Conservation (phyloP, 1,284 basidiomycete species). For the Xanthoconium separans region DNA sequence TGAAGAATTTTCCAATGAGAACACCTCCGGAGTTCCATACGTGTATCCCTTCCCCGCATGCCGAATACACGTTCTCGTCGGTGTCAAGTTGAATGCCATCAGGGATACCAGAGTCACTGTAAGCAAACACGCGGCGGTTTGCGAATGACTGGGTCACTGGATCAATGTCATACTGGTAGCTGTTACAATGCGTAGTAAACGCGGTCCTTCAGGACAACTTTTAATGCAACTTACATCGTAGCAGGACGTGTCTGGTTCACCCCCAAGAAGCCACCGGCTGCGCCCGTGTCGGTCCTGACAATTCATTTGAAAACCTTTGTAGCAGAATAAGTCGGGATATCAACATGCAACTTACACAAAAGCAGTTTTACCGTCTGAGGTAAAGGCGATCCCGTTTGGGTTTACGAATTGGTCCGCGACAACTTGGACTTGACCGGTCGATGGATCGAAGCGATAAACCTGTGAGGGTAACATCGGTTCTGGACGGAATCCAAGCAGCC, state of each 20-base stretch:
- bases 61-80: slow-evolving; percentile 20
- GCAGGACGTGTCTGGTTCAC: slow-evolving; percentile 62
- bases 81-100: slow-evolving; percentile 61
- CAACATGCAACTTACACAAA: slow-evolving; percentile 53
- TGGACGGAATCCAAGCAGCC: slow-evolving; percentile 62
- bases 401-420: slow-evolving; percentile 68
- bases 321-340: neutral
- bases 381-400: slow-evolving; percentile 70
- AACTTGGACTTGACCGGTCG: slow-evolving; percentile 60
- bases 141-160: slow-evolving; percentile 51
- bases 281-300: slow-evolving; percentile 54
- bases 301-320: neutral
- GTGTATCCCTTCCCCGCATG: slow-evolving; percentile 36
- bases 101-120: slow-evolving; percentile 62
- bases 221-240: slow-evolving; percentile 52
- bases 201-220: neutral
- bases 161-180: slow-evolving; percentile 72
- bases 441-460: slow-evolving; percentile 71
- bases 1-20: slow-evolving; percentile 75
- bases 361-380: slow-evolving; percentile 59
- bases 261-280: slow-evolving; percentile 46
- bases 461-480: slow-evolving; percentile 65
- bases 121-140: slow-evolving; percentile 73
- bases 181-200: slow-evolving; percentile 24
- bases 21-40: slow-evolving; percentile 65